Evolutionary conservation across 306 rosid genomes (phyloP).

Genomic region (Glycyrrhiza uralensis): DNA sequence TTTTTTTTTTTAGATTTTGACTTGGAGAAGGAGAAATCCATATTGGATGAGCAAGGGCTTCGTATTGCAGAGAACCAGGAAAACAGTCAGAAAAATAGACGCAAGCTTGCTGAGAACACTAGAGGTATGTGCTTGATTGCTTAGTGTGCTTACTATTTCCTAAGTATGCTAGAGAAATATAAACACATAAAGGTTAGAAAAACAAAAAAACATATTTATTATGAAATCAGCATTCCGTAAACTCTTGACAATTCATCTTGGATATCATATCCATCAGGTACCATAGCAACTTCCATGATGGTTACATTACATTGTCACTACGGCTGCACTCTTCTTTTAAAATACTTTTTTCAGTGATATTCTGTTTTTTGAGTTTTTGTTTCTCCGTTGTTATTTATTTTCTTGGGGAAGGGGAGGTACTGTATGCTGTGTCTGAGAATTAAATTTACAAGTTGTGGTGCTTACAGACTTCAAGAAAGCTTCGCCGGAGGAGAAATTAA

Average conservation of each 20-base stretch:
- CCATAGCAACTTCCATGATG: neutral
- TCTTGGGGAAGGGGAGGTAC: neutral
- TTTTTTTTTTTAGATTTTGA: conserved; percentile 66
- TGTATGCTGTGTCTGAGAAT: conserved; percentile 14
- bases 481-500: conserved; percentile 68
- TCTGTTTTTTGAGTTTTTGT: neutral
- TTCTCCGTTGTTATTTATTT: neutral
- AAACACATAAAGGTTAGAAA: neutral
- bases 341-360: neutral
- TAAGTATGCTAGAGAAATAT: neutral
- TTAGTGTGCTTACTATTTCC: conserved; percentile 15
- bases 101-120: conserved; percentile 96
- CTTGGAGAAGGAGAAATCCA: conserved; percentile 83
- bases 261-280: neutral
- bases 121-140: conserved; percentile 62
- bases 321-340: neutral
- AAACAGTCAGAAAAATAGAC: conserved; percentile 93
- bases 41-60: conserved; percentile 94
- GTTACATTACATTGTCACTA: neutral
- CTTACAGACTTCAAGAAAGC: conserved; percentile 87
- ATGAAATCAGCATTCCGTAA: neutral
- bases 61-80: conserved; percentile 95
- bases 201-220: too few relatives aligned
- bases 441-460: conserved; percentile 23
- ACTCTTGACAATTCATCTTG: neutral